Evolutionary conservation across 1,284 basidiomycete species (phyloP), one percentile per base, ranked within the genome.

Genomic region (Ganoderma lingzhi): DNA sequence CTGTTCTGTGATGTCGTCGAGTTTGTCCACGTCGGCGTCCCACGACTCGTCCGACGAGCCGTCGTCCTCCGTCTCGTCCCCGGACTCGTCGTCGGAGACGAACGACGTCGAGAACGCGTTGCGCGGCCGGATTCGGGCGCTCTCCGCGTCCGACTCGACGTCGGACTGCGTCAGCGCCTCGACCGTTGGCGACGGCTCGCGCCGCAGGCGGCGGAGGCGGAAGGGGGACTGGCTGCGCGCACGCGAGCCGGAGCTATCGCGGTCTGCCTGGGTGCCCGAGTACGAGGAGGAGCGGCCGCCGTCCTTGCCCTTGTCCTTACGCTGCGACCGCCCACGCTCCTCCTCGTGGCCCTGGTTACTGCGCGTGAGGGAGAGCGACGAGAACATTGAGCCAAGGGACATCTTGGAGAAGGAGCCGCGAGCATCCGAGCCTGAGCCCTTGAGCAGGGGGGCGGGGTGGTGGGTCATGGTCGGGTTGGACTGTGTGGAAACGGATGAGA

Each of bases 1-100:
- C 74, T 85, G 83, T 76, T 89, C 87, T 0, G 92, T 97, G 75
- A 94, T 86, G 61, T 90, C 87, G 80, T 97, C 94, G 73, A 96
- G 91, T 60, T 88, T 86, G 64, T 88, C 65, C 65, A 74, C 85
- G 28, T 84, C 88, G 53, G 89, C 87, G 64, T 84, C 86, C 81
- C 84, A 86, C 14, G 78, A 79, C 32, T 74, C 74, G 4, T 76
- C 74, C 41, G 74, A 75, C 19, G 78, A 79, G 55, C 80, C 80
- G 35, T 82, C 82, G 28, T 81, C 80, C 17, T 85, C 86, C 0
- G 81, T 75, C 58, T 87, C 84, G 9, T 84, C 84, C 65, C 84
- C 84, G 3, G 83, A 84, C 73, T 91, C 90, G 64, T 88, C 88
- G 60, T 85, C 86, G 8, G 72, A 74, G 53, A 69, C 65, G 15